Evolutionary conservation across 176 grass and related monocot species (phyloP).

Genomic region (Phoenix roebelenii): DNA sequence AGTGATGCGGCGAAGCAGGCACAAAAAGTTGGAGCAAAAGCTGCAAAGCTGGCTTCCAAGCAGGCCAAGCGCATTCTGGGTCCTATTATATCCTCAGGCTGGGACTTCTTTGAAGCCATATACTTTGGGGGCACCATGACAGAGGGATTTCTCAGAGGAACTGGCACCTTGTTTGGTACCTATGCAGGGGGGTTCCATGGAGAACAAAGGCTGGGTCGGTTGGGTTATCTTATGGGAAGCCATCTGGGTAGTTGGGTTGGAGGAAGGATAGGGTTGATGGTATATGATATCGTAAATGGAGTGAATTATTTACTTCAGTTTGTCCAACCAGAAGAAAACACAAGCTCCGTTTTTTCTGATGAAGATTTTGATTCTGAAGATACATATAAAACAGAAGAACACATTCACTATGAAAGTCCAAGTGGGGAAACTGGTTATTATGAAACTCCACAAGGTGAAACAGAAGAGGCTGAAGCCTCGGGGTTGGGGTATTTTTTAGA

Average conservation of each 20-base stretch:
- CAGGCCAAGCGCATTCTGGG: conserved; percentile 90
- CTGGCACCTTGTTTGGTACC: conserved; percentile 79
- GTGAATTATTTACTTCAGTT: conserved; percentile 58
- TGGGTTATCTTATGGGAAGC: conserved; percentile 87
- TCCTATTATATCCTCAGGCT: conserved; percentile 81
- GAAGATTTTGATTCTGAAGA: conserved; percentile 29
- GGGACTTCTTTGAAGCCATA: conserved; percentile 99
- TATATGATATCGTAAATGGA: conserved; percentile 79
- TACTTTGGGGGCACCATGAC: conserved; percentile 84
- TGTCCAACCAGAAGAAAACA: conserved; percentile 31
- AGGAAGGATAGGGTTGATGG: conserved; percentile 89
- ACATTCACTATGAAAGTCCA: not conserved
- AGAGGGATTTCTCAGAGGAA: conserved; percentile 78
- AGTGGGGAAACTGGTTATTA: conserved; percentile 24
- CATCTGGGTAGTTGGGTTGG: conserved; percentile 94
- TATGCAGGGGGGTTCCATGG: conserved; percentile 77
- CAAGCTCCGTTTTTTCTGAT: conserved; percentile 14
- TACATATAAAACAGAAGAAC: conserved; percentile 24
- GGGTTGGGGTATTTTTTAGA: conserved; percentile 47
- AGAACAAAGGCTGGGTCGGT: conserved; percentile 69
- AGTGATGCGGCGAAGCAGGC: conserved; percentile 70
- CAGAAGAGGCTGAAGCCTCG: conserved; percentile 23
- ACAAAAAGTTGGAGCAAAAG: conserved; percentile 70
- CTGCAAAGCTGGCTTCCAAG: conserved; percentile 62
- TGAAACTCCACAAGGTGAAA: conserved; percentile 26